phyloP scores from a whole-genome alignment of 164 flowering plant species.

The Kingdonia uniflora region DNA sequence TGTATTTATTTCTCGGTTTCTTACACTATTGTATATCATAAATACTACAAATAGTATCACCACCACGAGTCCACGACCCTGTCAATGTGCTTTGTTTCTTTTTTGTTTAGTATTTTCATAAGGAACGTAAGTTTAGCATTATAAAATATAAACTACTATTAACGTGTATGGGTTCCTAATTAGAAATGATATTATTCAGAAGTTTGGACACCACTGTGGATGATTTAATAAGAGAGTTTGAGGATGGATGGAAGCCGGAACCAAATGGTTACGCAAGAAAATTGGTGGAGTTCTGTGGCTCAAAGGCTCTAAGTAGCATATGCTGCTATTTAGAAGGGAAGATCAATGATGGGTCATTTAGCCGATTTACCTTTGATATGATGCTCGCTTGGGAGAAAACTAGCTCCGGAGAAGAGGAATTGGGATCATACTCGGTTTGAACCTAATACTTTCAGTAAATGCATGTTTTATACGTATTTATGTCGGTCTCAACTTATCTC shows the following conservation, averaged over 20 bases:
- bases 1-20: too few species aligned
- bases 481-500: not conserved
- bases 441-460: not conserved
- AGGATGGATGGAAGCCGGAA: slow-evolving; percentile 37
- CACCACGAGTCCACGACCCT: too few species aligned
- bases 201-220: slow-evolving; percentile 39
- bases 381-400: slow-evolving; percentile 93
- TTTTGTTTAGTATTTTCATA: too few species aligned
- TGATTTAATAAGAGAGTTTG: slow-evolving; percentile 48
- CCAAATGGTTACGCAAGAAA: slow-evolving; percentile 40
- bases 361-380: slow-evolving; percentile 74
- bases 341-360: slow-evolving; percentile 55
- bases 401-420: slow-evolving; percentile 32
- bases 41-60: too few species aligned
- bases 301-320: slow-evolving; percentile 34
- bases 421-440: slow-evolving; percentile 19
- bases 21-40: too few species aligned
- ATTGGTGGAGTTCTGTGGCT: slow-evolving; percentile 62
- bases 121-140: not conserved
- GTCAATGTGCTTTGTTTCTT: not conserved
- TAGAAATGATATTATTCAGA: slow-evolving; percentile 25
- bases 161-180: not conserved
- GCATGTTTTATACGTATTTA: too few species aligned
- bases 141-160: not conserved
- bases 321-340: slow-evolving; percentile 37